Conservation (phyloP, 2,329 filamentous ascomycete genomes). For the Cladophialophora carrionii region DNA sequence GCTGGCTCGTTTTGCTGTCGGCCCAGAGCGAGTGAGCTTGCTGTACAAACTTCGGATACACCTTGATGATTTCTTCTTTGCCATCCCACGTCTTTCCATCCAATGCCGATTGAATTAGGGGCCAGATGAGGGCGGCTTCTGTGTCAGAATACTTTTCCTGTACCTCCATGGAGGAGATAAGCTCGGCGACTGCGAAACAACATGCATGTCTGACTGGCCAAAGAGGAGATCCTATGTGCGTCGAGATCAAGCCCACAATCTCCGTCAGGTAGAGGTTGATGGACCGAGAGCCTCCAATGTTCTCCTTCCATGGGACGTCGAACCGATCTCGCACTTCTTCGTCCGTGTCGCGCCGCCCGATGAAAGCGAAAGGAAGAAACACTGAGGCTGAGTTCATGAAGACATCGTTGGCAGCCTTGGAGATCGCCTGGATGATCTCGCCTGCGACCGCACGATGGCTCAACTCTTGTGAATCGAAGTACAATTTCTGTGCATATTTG, state of each 20-base stretch:
- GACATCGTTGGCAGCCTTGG: conserved; percentile 84
- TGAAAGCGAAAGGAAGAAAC: conserved; percentile 83
- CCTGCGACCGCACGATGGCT: conserved; percentile 72
- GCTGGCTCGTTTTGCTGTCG: conserved; percentile 61
- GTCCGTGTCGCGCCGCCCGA: conserved; percentile 83
- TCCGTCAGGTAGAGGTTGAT: conserved; percentile 83
- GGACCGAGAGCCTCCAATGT: conserved; percentile 80
- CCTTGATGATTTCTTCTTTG: conserved; percentile 81
- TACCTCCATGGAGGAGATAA: conserved; percentile 63
- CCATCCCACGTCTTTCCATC: conserved; percentile 89
- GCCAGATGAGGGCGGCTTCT: conserved; percentile 73
- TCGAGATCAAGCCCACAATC: conserved; percentile 70
- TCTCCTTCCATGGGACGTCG: conserved; percentile 83
- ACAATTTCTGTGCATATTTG: conserved; percentile 66
- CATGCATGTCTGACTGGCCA: conserved; percentile 92
- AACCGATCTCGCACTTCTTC: conserved; percentile 80
- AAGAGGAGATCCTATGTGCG: conserved; percentile 74
- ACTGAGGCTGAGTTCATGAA: conserved; percentile 76
- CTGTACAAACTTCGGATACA: conserved; percentile 76
- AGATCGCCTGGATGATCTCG: conserved; percentile 79
- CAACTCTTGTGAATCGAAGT: conserved; percentile 81
- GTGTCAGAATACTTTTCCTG: conserved; percentile 59
- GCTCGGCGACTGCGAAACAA: conserved; percentile 76
- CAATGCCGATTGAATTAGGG: conserved; percentile 77
- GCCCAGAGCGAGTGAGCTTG: conserved; percentile 63